Conservation (phyloP, 352 stramenopile species). For the Globisporangium emineosum region DNA sequence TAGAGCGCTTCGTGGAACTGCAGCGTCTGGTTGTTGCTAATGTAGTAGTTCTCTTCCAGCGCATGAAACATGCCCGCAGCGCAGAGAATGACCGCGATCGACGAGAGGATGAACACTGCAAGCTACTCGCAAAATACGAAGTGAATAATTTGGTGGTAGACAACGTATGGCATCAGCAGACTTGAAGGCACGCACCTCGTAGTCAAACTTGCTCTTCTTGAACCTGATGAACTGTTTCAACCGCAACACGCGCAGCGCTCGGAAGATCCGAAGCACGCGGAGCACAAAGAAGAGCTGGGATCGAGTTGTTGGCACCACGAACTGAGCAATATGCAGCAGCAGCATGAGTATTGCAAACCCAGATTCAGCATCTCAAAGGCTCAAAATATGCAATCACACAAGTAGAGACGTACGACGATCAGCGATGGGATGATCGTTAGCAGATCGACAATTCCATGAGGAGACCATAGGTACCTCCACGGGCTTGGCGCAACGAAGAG, state of each 20-base stretch:
- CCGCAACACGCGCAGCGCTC: constrained; percentile 53
- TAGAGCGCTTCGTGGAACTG: constrained; percentile 68
- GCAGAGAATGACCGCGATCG: constrained; percentile 57
- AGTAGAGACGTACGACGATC: constrained; percentile 37
- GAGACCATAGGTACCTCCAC: constrained; percentile 45
- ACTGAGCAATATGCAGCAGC: constrained; percentile 23
- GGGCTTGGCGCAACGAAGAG: constrained; percentile 41
- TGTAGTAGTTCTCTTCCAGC: constrained; percentile 48
- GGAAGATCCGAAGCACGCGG: constrained; percentile 66
- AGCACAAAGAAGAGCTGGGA: constrained; percentile 64
- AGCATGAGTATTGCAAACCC: background rate
- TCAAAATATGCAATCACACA: too few species aligned
- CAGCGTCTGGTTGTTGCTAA: constrained; percentile 27
- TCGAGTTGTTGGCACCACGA: constrained; percentile 36
- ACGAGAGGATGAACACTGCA: constrained; percentile 62
- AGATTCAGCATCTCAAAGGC: background rate
- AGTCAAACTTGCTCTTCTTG: constrained; percentile 70
- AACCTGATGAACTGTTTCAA: constrained; percentile 57
- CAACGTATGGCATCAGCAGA: background rate
- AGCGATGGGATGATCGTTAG: constrained; percentile 65
- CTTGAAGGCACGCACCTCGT: constrained; percentile 35
- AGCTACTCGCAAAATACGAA: constrained; percentile 37
- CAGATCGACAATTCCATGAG: constrained; percentile 61
- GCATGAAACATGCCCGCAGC: constrained; percentile 66
- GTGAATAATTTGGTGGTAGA: background rate